Base-by-base conservation (phyloP, 2,329 filamentous ascomycete genomes). In the Aspergillus tubingensis region DNA sequence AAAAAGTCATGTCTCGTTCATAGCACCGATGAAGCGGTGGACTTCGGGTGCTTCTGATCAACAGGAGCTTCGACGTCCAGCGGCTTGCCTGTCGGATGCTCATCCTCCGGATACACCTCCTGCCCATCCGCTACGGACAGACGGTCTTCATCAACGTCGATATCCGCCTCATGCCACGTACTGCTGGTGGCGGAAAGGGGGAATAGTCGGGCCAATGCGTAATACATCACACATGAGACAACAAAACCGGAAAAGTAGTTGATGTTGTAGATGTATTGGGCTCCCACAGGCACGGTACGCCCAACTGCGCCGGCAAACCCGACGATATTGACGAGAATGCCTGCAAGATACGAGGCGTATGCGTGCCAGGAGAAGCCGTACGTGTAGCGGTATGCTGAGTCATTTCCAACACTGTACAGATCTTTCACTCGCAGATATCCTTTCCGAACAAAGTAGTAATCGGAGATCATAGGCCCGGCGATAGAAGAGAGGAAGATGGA, bases 401-500 rank as follows among this genome's bases (percentile, higher is more conserved):
- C 64, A 51, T 72, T 74, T 25, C 86, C 86, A 8, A 85, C 89
- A 54, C 89, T 88, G 80, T 96, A 97, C 0, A 97, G 84, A 58
- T 91, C 87, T 69, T 86, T 88, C 66, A 94, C 81, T 65, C 92
- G 86, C 2, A 95, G 81, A 73, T 92, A 96, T 5, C 93, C 93
- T 60, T 85, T 88, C 60, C 93, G 89, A 5, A 96, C 91, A 58
- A 90, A 63, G 76, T 96, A 97, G 80, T 97, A 97, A 76, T 97
- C 93, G 67, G 83, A 85, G 62, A 92, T 82, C 79, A 96, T 95
- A 65, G 96, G 91, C n/a, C 93, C 93, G 0, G 91, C 92, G 64
- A 97, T 96, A 47, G 90, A 92, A 61, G 90, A 93, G n/a, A 97
- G 84, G 78, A 97, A 97, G 59, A 97, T 92, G 3, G 90, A 92